A percentile compares a stretch with the other conserved stretches of the same genome.
Conservation (phyloP, 2,329 filamentous ascomycete species). For the Exserohilum rostratum region DNA sequence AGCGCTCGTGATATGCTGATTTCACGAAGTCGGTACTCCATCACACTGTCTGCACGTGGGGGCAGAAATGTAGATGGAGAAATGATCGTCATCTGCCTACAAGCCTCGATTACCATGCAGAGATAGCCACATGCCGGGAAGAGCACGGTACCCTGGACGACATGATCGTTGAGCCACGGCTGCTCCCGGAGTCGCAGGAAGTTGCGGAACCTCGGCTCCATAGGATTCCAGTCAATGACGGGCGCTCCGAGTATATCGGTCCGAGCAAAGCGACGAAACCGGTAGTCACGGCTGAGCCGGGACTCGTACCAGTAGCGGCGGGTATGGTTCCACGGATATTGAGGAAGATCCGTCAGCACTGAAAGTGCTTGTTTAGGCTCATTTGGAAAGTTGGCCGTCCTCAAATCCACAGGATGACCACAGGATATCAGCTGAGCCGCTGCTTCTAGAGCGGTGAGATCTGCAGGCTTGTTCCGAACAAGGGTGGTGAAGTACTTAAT, state of each 20-base stretch:
- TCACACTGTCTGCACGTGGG: neutral
- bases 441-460: slow-evolving; percentile 10
- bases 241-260: slow-evolving; percentile 27
- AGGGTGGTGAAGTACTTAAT: slow-evolving; percentile 15
- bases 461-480: slow-evolving; percentile 14
- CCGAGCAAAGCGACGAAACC: slow-evolving; percentile 20
- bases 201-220: slow-evolving; percentile 31
- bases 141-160: slow-evolving; percentile 30
- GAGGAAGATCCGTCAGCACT: slow-evolving; percentile 32
- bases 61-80: slow-evolving; percentile 9
- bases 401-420: slow-evolving; percentile 5
- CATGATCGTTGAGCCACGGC: slow-evolving; percentile 27
- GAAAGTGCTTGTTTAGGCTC: slow-evolving; percentile 11
- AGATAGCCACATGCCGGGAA: slow-evolving; percentile 20
- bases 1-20: slow-evolving; percentile 23
- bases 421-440: slow-evolving; percentile 5
- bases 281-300: slow-evolving; percentile 21
- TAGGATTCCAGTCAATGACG: slow-evolving; percentile 15
- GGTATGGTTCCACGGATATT: slow-evolving; percentile 45
- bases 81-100: slow-evolving; percentile 13
- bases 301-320: slow-evolving; percentile 36
- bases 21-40: slow-evolving; percentile 27
- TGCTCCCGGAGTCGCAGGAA: slow-evolving; percentile 29
- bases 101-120: slow-evolving; percentile 25
- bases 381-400: slow-evolving; percentile 11